Evolutionary conservation across 2,329 filamentous ascomycete genomes (phyloP), one percentile per base, ranked within the genome.

Genomic region (Pyricularia pennisetigena): DNA sequence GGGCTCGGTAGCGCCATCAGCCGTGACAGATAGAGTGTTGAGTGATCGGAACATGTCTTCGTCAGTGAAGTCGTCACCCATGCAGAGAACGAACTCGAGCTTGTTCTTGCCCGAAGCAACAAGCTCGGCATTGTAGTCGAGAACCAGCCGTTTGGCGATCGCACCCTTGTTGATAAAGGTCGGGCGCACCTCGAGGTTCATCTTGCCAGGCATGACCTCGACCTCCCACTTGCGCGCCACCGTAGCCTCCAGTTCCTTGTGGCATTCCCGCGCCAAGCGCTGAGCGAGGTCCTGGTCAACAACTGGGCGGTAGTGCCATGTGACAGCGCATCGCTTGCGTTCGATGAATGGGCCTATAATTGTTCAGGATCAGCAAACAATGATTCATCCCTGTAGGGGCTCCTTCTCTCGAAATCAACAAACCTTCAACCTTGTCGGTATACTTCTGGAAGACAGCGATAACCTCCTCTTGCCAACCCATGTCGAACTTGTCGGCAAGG

Each of bases 161-260:
- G 96, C 93, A 32, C 95, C 95, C 82, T 99, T 99, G 84, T 98
- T 98, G 81, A 99, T 93, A 75, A 97, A 97, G 0, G 90, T 94
- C 30, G 94, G 94, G n/a, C 95, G 90, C 35, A 98, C 94, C 79
- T 99, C 95, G 29, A 99, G 84, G 76, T 98, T 98, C 70, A 94
- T 94, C 81, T 98, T 99, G 73, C 95, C 95, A 0, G 89, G 87
- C 93, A 98, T 98, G 69, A 99, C 93, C 74, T 98, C 94, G 3
- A 98, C 92, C 65, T 97, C 93, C 86, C 90, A 97, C 71, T 88
- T 88, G 75, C 88, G 90, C 67, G 82, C 88, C 0, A 97, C 90
- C 0, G 88, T 92, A 4, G 84, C 82, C 76, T 96, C 90, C 20
- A 99, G 86, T 72, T 94, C 88, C 76, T 90, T 90, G 71, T 93